These are phyloP conservation scores for Talaromyces verruculosus DNA, from an alignment of 2,329 filamentous ascomycete species.

Conservation along the genomic window DNA sequence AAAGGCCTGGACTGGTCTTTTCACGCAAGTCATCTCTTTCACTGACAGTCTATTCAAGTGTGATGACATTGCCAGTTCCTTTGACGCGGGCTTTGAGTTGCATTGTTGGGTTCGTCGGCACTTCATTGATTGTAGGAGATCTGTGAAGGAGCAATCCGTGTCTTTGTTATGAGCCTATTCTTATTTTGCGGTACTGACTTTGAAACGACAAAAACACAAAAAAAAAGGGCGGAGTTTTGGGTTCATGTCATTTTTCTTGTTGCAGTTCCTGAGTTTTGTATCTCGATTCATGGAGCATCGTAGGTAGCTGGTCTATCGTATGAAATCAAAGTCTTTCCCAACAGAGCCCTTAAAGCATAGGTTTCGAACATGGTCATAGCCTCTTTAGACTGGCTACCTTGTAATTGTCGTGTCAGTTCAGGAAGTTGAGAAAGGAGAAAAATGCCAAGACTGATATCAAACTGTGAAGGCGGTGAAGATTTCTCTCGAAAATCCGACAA, in stretches of 20 bases:
- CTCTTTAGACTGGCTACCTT: background rate
- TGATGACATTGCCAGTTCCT: background rate
- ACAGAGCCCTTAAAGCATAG: background rate
- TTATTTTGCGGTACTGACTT: background rate
- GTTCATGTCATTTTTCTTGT: background rate
- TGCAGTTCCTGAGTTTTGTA: background rate
- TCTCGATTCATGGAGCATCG: background rate
- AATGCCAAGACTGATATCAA: background rate
- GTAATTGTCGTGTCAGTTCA: background rate
- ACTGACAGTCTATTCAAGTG: background rate
- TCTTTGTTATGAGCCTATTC: background rate
- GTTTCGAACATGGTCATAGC: background rate
- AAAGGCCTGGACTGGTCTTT: background rate
- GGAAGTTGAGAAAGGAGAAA: background rate
- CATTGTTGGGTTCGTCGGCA: background rate
- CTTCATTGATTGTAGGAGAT: background rate
- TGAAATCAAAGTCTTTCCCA: background rate
- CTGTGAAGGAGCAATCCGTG: background rate
- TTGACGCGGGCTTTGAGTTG: background rate
- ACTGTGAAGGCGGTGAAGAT: conserved; percentile 12
- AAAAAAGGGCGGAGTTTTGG: background rate
- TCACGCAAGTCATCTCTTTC: background rate
- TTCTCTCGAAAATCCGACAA: conserved; percentile 13
- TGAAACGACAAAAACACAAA: background rate
- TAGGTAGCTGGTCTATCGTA: background rate